Evolutionary conservation across 2,329 filamentous ascomycete species (phyloP), one percentile per base, ranked within the genome.

Genomic region (Diaporthe sp.): DNA sequence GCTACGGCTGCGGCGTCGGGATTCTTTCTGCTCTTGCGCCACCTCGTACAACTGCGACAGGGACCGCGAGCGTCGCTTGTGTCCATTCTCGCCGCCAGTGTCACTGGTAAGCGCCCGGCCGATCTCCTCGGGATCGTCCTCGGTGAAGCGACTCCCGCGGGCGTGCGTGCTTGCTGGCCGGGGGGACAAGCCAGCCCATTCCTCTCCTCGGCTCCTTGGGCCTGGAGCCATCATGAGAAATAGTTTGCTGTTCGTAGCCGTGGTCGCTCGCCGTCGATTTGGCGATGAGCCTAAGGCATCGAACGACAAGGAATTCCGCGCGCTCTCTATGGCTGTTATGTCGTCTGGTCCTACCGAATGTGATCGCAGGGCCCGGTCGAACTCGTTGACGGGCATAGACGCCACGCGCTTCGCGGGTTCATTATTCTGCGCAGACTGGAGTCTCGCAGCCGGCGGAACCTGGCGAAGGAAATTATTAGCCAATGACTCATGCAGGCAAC

Each of bases 61-160:
- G 77, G 91, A 92, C 67, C 90, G 86, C 2, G 91, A 93, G 61
- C 91, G 88, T 58, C 91, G 87, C 61, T 89, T 88, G 39, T 86
- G 81, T 5, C 83, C 85, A 47, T 84, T 84, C 42, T 76, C 79
- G 20, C 76, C 77, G 12, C 75, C 77, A 13, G 77, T 78, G 75
- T 91, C 90, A 76, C 88, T 90, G 2, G 90, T 91, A 65, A 93
- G 89, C 63, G 91, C 91, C 25, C 89, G 88, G n/a, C 91, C 91
- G 75, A 92, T 92, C 74, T 89, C 87, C n/a, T 85, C 83, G 0
- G 88, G 86, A 75, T 89, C 86, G 1, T 88, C 85, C 20, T 85
- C 82, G 4, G 80, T 82, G 70, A 83, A 78, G 34, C 83, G 84
- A 60, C 84, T 88, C 31, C 85, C 87, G 49, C 88, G 87, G 9